Base-by-base conservation (phyloP, 306 rosid species). In the Hylodesmum podocarpum region DNA sequence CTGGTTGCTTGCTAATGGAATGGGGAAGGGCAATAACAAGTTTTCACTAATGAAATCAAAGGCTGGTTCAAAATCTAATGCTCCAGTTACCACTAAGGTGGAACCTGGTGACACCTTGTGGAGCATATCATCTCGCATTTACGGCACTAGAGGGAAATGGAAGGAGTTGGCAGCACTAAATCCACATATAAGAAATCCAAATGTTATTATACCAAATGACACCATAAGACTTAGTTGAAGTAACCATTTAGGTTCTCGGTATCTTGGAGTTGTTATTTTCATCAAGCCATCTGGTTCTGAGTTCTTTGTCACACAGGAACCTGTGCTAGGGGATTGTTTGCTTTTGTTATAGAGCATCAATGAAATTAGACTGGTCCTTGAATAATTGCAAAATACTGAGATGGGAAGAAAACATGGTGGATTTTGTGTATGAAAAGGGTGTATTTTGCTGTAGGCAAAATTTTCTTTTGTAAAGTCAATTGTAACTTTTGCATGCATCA, bases 1-100 rank as follows among this genome's bases (percentile, higher is more conserved):
- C 58, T 91, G 98, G 98, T 83, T 91, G 85, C 68, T 94, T 24
- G 97, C 97, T 4, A 91, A 86, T 71, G 98, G 97, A 75, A 94
- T 91, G 97, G 96, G 90, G 22, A 94, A 91, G 84, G 55, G 39
- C 87, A 89, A 78, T 59, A 89, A 80, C 49, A 94, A 91, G 70
- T 81, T 86, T 81, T 82, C 91, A 11, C 5, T 85, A 10, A 22
- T 85, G 85, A 94, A 91, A 83, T 79, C 97, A 44, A 94, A 87
- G 84, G 78, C 76, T 59, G 80, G 83, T n/a, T 47, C 83, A 0
- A 91, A 94, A 82, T 76, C 92, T 12, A 29, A 64, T 58, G 75
- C 78, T 29, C 82, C 93, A 0, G 84, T 84, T 67, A 82, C 89
- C 31, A 70, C 89, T 34, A 91, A 91, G 72, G 96, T 73, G 66